phyloP scores from a whole-genome alignment of 257 asterid species.

The Solanum phureja region DNA sequence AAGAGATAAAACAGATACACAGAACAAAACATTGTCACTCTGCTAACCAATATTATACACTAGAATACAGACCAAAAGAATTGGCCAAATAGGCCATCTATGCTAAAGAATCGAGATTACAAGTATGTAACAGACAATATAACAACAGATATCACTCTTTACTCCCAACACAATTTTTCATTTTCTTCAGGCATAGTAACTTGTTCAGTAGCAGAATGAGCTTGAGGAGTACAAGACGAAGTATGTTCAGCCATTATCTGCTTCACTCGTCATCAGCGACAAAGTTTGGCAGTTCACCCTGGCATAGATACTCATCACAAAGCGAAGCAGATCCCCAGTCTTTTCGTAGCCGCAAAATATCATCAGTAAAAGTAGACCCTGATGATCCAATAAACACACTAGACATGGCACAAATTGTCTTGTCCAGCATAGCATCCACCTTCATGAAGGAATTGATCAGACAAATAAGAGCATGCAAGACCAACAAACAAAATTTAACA shows the following conservation, averaged over 20 bases:
- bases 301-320: slow-evolving; percentile 87
- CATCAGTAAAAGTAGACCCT: slow-evolving; percentile 97
- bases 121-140: not conserved
- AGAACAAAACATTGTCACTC: not conserved
- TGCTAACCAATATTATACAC: not conserved
- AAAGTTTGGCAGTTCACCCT: slow-evolving; percentile 70
- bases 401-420: slow-evolving; percentile 92
- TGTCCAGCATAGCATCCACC: slow-evolving; percentile 99
- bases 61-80: not conserved
- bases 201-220: not conserved
- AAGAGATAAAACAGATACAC: not conserved
- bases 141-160: not conserved
- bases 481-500: not conserved
- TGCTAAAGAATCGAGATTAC: not conserved
- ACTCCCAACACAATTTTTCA: not conserved
- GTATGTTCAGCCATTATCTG: not conserved
- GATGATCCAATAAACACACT: slow-evolving; percentile 81
- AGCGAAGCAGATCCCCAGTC: slow-evolving; percentile 87
- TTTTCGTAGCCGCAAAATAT: slow-evolving; percentile 75
- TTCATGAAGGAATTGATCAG: slow-evolving; percentile 6
- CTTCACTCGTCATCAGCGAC: slow-evolving; percentile 67
- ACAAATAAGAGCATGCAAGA: not conserved
- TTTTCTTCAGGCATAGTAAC: not conserved
- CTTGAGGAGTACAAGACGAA: not conserved
- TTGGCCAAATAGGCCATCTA: not conserved